Conservation (phyloP, 257 asterid species). For the Solanum appendiculatum region DNA sequence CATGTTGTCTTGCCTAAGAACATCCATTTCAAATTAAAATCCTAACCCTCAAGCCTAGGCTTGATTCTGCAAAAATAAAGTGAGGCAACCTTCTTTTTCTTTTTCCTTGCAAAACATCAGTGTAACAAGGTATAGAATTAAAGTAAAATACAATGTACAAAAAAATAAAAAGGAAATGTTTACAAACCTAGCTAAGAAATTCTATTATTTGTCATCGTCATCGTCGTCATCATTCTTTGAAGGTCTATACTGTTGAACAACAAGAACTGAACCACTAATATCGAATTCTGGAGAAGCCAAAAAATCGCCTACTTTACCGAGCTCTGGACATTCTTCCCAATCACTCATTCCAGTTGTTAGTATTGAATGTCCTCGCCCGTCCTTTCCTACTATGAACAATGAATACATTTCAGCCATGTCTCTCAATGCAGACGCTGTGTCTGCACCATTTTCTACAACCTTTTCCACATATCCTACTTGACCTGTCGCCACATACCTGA, state of each 20-base stretch:
- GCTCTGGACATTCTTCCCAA: slow-evolving; percentile 99
- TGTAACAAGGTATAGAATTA: background rate
- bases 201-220: slow-evolving; percentile 19
- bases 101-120: background rate
- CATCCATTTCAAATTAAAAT: background rate
- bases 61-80: background rate
- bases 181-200: background rate
- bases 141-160: background rate
- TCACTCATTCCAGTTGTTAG: slow-evolving; percentile 86
- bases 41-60: background rate
- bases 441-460: slow-evolving; percentile 68
- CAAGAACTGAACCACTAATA: slow-evolving; percentile 79
- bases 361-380: slow-evolving; percentile 58
- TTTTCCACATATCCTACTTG: slow-evolving; percentile 90
- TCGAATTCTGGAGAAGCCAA: slow-evolving; percentile 93
- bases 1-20: background rate
- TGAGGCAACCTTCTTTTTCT: background rate
- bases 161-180: background rate
- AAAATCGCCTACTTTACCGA: slow-evolving; percentile 91
- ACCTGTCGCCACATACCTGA: slow-evolving; percentile 83
- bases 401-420: slow-evolving; percentile 98
- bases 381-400: slow-evolving; percentile 81
- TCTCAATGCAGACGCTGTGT: slow-evolving; percentile 62
- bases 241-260: slow-evolving; percentile 72
- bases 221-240: slow-evolving; percentile 25